Evolutionary conservation across 305 asterid species (phyloP).

Genomic region (Lippia alba): DNA sequence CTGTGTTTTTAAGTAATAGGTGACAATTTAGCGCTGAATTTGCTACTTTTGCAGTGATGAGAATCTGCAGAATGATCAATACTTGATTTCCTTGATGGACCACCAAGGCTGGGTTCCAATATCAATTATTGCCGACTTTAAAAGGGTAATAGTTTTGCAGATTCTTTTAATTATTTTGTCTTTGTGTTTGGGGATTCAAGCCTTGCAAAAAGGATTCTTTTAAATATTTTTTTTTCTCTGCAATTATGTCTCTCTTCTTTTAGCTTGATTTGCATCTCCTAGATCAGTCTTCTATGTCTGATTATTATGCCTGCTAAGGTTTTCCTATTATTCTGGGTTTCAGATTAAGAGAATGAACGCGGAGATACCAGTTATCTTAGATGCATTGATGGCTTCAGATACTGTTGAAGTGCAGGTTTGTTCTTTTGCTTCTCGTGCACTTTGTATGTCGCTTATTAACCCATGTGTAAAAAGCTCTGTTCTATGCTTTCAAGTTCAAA

Average conservation of each 20-base stretch:
- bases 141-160: slow-evolving; percentile 59
- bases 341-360: slow-evolving; percentile 81
- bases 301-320: slow-evolving; percentile 8
- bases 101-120: slow-evolving; percentile 89
- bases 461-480: background rate
- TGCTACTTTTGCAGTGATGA: slow-evolving; percentile 62
- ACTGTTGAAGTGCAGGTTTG: slow-evolving; percentile 86
- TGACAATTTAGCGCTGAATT: slow-evolving; percentile 18
- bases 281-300: slow-evolving; percentile 19
- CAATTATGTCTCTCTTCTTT: slow-evolving; percentile 13
- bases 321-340: slow-evolving; percentile 32
- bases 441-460: background rate
- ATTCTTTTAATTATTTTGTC: slow-evolving; percentile 16
- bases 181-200: background rate
- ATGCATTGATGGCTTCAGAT: slow-evolving; percentile 77
- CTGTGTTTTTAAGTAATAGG: slow-evolving; percentile 23
- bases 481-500: background rate
- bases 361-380: slow-evolving; percentile 72
- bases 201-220: background rate
- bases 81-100: slow-evolving; percentile 89
- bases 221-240: background rate
- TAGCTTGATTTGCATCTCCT: slow-evolving; percentile 26
- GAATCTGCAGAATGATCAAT: slow-evolving; percentile 74
- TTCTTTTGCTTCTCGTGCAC: slow-evolving; percentile 6
- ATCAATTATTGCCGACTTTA: slow-evolving; percentile 72